Conservation (phyloP, 345 rosid genomes). For the Gossypium australe region DNA sequence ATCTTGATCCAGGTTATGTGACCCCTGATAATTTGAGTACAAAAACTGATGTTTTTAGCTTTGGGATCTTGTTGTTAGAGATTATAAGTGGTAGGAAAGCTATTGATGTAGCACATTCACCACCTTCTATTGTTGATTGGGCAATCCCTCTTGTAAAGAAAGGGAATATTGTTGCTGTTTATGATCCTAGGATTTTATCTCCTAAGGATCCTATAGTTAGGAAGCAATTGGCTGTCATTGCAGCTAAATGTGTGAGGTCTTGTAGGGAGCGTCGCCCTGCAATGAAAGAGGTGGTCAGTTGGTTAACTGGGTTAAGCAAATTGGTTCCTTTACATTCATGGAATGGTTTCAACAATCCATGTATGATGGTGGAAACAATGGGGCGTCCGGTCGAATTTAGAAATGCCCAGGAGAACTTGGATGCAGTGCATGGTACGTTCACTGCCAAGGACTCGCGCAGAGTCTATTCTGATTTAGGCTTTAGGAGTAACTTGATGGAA, state of each 20-base stretch:
- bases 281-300: slow-evolving; percentile 78
- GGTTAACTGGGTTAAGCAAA: slow-evolving; percentile 66
- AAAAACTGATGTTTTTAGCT: slow-evolving; percentile 93
- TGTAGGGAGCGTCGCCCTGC: slow-evolving; percentile 94
- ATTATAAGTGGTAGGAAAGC: slow-evolving; percentile 92
- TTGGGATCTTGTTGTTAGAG: slow-evolving; percentile 92
- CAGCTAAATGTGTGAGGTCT: slow-evolving; percentile 92
- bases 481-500: slow-evolving; percentile 70
- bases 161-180: slow-evolving; percentile 75
- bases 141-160: slow-evolving; percentile 86
- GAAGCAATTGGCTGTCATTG: slow-evolving; percentile 79
- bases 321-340: slow-evolving; percentile 80
- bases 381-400: slow-evolving; percentile 66
- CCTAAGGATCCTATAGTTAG: slow-evolving; percentile 64
- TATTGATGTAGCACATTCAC: slow-evolving; percentile 83
- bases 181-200: slow-evolving; percentile 63
- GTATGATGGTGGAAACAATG: slow-evolving; percentile 90
- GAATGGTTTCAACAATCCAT: slow-evolving; percentile 90
- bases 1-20: slow-evolving; percentile 91
- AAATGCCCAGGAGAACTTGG: slow-evolving; percentile 21
- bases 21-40: slow-evolving; percentile 93
- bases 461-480: slow-evolving; percentile 67
- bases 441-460: slow-evolving; percentile 36
- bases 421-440: slow-evolving; percentile 26
- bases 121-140: slow-evolving; percentile 93